Conservation (phyloP, 2,329 filamentous ascomycete genomes). For the Neocatenulostroma microsporum region DNA sequence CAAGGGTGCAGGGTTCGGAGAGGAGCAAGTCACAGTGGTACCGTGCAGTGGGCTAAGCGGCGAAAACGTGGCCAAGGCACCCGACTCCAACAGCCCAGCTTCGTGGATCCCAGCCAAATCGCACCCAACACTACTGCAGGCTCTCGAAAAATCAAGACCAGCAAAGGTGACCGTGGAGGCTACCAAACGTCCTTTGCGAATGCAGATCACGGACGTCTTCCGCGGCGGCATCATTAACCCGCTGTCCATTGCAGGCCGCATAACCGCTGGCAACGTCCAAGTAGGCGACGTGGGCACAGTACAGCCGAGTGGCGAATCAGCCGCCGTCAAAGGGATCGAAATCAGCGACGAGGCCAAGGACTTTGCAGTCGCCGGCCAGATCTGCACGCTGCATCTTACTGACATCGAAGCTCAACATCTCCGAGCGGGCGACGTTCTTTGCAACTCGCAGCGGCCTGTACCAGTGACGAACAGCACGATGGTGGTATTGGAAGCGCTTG, state of each 20-base stretch:
- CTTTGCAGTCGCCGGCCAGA: conserved; percentile 91
- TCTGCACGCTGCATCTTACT: conserved; percentile 71
- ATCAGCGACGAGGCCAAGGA: conserved; percentile 65
- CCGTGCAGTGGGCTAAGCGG: conserved; percentile 85
- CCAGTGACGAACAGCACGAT: conserved; percentile 65
- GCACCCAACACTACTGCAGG: conserved; percentile 63
- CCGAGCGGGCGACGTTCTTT: conserved; percentile 73
- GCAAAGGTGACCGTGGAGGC: conserved; percentile 28
- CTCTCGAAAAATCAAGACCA: conserved; percentile 73
- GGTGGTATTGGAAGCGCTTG: conserved; percentile 80
- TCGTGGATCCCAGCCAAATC: conserved; percentile 68
- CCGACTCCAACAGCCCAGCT: conserved; percentile 38
- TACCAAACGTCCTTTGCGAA: conserved; percentile 69
- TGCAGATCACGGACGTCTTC: conserved; percentile 85
- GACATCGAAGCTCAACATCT: conserved; percentile 76
- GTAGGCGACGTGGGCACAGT: conserved; percentile 71
- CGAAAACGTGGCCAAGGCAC: conserved; percentile 66
- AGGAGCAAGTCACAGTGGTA: conserved; percentile 75
- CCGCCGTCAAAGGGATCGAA: conserved; percentile 73
- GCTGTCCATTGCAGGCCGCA: conserved; percentile 74
- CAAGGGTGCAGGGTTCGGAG: conserved; percentile 68
- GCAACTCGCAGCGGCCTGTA: conserved; percentile 55
- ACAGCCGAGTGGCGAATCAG: conserved; percentile 74
- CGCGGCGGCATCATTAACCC: conserved; percentile 70
- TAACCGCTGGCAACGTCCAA: conserved; percentile 79